Base-by-base conservation (phyloP, 257 asterid species). In the Paulownia fortunei region DNA sequence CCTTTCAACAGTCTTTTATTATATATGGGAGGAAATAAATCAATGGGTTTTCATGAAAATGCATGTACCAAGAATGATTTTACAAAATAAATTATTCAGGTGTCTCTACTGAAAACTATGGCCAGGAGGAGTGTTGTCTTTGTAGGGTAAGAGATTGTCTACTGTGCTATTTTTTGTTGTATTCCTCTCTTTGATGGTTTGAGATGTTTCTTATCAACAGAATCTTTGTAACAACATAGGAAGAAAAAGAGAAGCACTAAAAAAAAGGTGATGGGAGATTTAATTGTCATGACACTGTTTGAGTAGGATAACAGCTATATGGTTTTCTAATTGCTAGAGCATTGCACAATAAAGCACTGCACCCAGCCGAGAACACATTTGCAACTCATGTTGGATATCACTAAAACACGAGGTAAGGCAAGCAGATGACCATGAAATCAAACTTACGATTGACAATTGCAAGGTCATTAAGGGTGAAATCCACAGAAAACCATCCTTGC, bases 401-500 rank as follows among this genome's bases (percentile, higher is more conserved):
- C 63, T 41, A 59, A 70, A 15, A 21, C 21, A 10, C 3, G 21
- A 55, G 23, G 21, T 32, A 52, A 34, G 24, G 73, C 36, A 56
- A 41, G 67, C 41, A 37, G 19, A 79, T 66, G 67, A 61, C 78
- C 77, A 70, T 11, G 76, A 58, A n/a, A 46, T 71, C 41, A 36
- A 79, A 84, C 97, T 87, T 84, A 92, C 97, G 11, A 69, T 15
- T 41, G 77, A 92, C 80, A 49, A 2, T 5, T 36, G 60, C 63
- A 49, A 89, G 84, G 26, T 92, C 89, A 15, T 80, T 42, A 30
- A 81, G 67, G 61, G 82, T 88, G 76, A 82, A 92, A 90, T 92
- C 97, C 47, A 76, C 56, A 39, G 93, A 72, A 87, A 92, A 90
- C 86, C 87, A 91, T 85, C 96, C 97, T 11, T 1, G n/a, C 24